Percentiles rank a stretch among this genome's conserved stretches.
phyloP scores from a whole-genome alignment of 495 filamentous ascomycete genomes.

The Pyrenula massariospora region DNA sequence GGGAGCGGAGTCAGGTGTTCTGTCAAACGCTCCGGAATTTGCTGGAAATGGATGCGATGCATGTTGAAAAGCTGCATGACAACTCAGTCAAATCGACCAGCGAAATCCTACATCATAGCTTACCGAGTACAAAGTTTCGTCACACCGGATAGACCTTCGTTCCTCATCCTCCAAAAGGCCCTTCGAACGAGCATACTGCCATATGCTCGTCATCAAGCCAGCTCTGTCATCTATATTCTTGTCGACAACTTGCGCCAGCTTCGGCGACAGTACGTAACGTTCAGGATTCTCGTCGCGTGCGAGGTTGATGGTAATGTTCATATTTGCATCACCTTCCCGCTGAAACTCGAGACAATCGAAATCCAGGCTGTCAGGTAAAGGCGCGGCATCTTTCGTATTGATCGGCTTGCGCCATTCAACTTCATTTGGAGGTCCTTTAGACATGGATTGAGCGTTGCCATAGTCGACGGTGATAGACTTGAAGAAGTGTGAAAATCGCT shows the following conservation, averaged over 20 bases:
- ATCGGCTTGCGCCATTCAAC: constrained; percentile 65
- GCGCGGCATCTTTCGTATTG: constrained; percentile 35
- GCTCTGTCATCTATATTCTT: constrained; percentile 75
- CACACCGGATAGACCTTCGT: constrained; percentile 80
- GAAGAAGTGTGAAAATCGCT: constrained; percentile 89
- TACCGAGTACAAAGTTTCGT: constrained; percentile 67
- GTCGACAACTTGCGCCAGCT: constrained; percentile 77
- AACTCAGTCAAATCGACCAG: constrained; percentile 2
- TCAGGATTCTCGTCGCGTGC: constrained; percentile 77
- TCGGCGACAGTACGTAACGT: constrained; percentile 63
- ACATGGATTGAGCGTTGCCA: constrained; percentile 45
- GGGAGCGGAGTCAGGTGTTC: constrained; percentile 67
- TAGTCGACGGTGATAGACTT: constrained; percentile 82
- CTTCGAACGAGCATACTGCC: constrained; percentile 87
- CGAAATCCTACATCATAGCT: constrained; percentile 8
- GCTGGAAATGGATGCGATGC: constrained; percentile 80
- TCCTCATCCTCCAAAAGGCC: constrained; percentile 88
- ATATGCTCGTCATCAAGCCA: constrained; percentile 78
- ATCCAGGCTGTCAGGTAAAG: constrained; percentile 43
- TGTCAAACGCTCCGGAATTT: constrained; percentile 62
- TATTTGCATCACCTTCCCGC: constrained; percentile 80
- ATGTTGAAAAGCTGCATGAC: constrained; percentile 55
- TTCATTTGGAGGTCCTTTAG: constrained; percentile 36
- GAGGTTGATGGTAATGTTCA: constrained; percentile 83
- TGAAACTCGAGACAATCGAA: constrained; percentile 91